Conservation (phyloP, 1,284 basidiomycete species). For the Naganishia cerealis region DNA sequence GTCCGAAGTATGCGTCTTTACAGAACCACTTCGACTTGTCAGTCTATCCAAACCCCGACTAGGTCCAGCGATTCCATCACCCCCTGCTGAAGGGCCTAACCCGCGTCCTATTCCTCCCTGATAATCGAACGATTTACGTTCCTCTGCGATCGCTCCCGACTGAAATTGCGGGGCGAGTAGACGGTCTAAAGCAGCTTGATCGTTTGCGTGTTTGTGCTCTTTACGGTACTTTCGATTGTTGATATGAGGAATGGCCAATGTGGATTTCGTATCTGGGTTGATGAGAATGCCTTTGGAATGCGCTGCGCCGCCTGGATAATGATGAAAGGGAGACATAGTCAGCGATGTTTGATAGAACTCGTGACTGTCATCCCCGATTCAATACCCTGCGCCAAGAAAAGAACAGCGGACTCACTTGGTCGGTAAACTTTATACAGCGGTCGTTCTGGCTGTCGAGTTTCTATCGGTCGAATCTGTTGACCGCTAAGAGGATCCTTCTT, state of each 20-base stretch:
- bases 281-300: slow-evolving; percentile 32
- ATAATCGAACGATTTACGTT: slow-evolving; percentile 30
- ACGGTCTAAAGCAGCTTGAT: slow-evolving; percentile 32
- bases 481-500: slow-evolving; percentile 25
- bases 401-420: slow-evolving; percentile 22
- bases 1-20: slow-evolving; percentile 19
- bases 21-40: slow-evolving; percentile 16
- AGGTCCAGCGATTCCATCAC: slow-evolving; percentile 8
- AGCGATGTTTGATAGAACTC: not conserved
- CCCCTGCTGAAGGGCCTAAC: slow-evolving; percentile 1
- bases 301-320: slow-evolving; percentile 27
- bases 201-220: slow-evolving; percentile 30
- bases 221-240: slow-evolving; percentile 32
- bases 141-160: slow-evolving; percentile 16
- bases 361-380: not conserved
- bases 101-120: slow-evolving; percentile 1
- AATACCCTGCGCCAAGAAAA: no score
- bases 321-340: not conserved
- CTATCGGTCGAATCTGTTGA: slow-evolving; percentile 24
- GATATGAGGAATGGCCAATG: slow-evolving; percentile 28
- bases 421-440: slow-evolving; percentile 27
- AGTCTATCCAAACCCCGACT: slow-evolving; percentile 11
- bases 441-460: slow-evolving; percentile 6
- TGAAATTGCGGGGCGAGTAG: slow-evolving; percentile 31
- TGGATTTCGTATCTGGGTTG: slow-evolving; percentile 29